Evolutionary conservation across 805 yeast species (phyloP).

Genomic region (Metschnikowia peoriensis): DNA sequence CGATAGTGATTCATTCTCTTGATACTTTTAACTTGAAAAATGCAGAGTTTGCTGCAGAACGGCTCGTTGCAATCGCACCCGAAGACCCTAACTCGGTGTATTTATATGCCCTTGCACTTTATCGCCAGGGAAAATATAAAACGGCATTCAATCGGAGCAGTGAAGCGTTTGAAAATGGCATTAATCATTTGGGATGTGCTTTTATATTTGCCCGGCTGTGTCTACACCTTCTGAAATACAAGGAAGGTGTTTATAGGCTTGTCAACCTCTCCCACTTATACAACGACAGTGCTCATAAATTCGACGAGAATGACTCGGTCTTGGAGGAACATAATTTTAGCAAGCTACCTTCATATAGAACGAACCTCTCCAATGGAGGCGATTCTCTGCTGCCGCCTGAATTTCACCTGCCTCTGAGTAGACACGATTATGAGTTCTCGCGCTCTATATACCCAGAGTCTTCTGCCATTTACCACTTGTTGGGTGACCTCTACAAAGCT

Average conservation of each 20-base stretch:
- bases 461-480: conserved; percentile 63
- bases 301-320: neutral
- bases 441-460: conserved; percentile 55
- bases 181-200: conserved; percentile 69
- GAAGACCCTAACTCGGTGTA: conserved; percentile 60
- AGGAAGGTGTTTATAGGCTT: conserved; percentile 59
- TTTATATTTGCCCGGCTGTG: conserved; percentile 73
- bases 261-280: conserved; percentile 30
- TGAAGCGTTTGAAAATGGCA: conserved; percentile 32
- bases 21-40: conserved; percentile 68
- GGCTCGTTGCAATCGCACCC: conserved; percentile 64
- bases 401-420: conserved; percentile 18
- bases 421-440: conserved; percentile 38
- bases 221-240: conserved; percentile 48
- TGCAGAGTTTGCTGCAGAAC: conserved; percentile 86
- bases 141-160: conserved; percentile 52
- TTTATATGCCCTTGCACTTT: conserved; percentile 66
- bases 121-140: conserved; percentile 55
- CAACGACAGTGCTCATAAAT: conserved; percentile 20
- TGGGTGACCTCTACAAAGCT: conserved; percentile 65
- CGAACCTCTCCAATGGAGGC: neutral
- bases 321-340: conserved; percentile 4
- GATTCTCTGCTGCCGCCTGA: conserved; percentile 2
- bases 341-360: conserved; percentile 1
- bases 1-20: conserved; percentile 63